Evolutionary conservation across 176 grass and related monocot genomes (phyloP), one percentile per base, ranked within the genome.

Genomic region (Canna indica): DNA sequence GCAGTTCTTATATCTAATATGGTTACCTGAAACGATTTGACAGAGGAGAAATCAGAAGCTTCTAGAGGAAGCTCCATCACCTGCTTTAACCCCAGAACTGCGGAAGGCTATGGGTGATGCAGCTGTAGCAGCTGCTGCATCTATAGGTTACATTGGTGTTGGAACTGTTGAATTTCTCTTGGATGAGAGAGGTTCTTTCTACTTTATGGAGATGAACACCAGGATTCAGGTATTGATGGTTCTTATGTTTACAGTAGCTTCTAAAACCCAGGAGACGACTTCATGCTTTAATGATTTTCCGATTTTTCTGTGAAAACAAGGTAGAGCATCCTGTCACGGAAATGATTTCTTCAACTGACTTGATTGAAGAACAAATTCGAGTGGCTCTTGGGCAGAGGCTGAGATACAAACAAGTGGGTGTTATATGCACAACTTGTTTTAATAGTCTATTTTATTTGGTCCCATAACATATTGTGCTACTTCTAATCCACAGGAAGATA

Each of bases 151-250:
- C 18, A 36, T 85, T 68, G 83, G 83, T 85, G 83, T 85, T 77
- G 83, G 77, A 25, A 85, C 83, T 71, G 73, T 85, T 62, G 83
- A 85, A 50, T 85, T 85, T 85, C 67, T 85, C 28, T 75, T 85
- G 59, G 83, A 85, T 41, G 77, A 85, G 75, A 75, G 83, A 80
- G 77, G 77, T 5, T 74, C 74, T 26, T 85, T 85, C 73, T 85
- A 85, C 75, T 80, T 85, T 58, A 85, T 85, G 77, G 83, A 85
- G 76, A 85, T 81, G 83, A 85, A 85, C 66, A 85, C 83, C 6
- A 85, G 77, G 73, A 85, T 85, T 54, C 83, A 85, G 83, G 77
- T 85, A 67, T 30, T 59, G 57, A 25, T 72, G 36, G 35, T 85
- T 42, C 50, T 16, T 33, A 77, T 36, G 25, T n/a, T 59, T 16